Percentiles rank a stretch among this genome's conserved stretches.
These are phyloP conservation scores for Globisporangium cederbergense DNA, from an alignment of 352 stramenopile genomes.

Conservation along the genomic window DNA sequence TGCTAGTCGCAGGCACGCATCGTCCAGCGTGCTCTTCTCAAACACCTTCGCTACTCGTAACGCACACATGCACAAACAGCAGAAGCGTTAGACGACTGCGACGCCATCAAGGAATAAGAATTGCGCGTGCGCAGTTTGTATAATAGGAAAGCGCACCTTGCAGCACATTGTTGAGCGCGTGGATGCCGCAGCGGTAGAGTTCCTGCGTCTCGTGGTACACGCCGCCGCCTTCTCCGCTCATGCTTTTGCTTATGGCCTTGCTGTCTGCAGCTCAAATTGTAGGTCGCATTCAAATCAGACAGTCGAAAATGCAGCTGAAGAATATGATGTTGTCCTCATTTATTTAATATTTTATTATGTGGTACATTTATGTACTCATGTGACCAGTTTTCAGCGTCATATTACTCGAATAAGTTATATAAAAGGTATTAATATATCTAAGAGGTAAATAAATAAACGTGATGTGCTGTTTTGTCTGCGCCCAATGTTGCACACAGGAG, in stretches of 20 bases:
- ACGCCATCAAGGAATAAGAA: not conserved
- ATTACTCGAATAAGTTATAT: too few relatives aligned
- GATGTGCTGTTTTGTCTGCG: too few relatives aligned
- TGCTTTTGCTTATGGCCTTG: not conserved
- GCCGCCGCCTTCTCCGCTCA: not conserved
- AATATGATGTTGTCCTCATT: too few relatives aligned
- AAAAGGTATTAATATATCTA: too few relatives aligned
- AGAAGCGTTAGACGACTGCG: not conserved
- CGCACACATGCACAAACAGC: not conserved
- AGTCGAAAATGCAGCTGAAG: not conserved
- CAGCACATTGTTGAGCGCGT: slow-evolving; percentile 80
- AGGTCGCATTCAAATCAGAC: too few relatives aligned
- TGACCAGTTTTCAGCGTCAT: too few relatives aligned
- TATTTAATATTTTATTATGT: too few relatives aligned
- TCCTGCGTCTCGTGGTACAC: slow-evolving; percentile 76
- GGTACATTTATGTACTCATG: too few relatives aligned
- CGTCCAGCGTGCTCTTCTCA: slow-evolving; percentile 44
- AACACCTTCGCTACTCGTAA: slow-evolving; percentile 37
- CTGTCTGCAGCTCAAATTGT: too few relatives aligned
- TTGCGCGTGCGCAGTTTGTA: not conserved
- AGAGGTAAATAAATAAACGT: too few relatives aligned
- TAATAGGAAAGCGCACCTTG: slow-evolving; percentile 34
- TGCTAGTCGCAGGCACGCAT: slow-evolving; percentile 31
- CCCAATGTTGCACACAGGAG: too few relatives aligned
- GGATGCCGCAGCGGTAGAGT: slow-evolving; percentile 73